Evolutionary conservation across 345 rosid species (phyloP).

Genomic region (Eucalyptus shirleyi): DNA sequence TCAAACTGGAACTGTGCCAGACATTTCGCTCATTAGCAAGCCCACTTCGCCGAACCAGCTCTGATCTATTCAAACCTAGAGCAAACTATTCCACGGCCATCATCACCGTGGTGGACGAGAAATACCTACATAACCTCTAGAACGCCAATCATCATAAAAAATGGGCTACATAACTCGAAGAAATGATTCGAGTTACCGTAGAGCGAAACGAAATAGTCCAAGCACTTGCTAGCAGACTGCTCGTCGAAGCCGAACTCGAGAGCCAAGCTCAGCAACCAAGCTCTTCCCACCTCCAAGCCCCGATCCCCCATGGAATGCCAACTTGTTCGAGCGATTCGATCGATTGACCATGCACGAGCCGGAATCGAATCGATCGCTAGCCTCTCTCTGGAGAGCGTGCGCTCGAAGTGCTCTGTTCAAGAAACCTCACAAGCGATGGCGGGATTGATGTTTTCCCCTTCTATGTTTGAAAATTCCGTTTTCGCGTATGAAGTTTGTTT

Average conservation of each 20-base stretch:
- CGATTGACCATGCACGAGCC: rapidly evolving
- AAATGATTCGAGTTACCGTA: too few relatives aligned
- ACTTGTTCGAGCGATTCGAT: too few relatives aligned
- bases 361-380: too few relatives aligned
- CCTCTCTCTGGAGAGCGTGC: background rate
- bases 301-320: rapidly evolving
- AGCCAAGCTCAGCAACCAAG: slow-evolving; percentile 58
- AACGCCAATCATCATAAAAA: too few relatives aligned
- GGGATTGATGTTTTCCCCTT: too few relatives aligned
- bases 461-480: background rate
- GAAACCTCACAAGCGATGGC: background rate
- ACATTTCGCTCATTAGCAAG: too few relatives aligned
- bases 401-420: background rate
- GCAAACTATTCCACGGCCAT: too few relatives aligned
- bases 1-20: too few relatives aligned
- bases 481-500: background rate
- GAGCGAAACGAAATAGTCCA: slow-evolving; percentile 35
- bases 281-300: background rate
- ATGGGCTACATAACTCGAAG: rapidly evolving
- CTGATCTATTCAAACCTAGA: background rate
- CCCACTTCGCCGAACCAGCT: background rate
- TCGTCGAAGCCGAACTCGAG: slow-evolving; percentile 51
- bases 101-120: rapidly evolving
- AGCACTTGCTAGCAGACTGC: slow-evolving; percentile 27
- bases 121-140: background rate